Conservation (phyloP, 73 alveolate species). For the Symbiodinium pilosum region DNA sequence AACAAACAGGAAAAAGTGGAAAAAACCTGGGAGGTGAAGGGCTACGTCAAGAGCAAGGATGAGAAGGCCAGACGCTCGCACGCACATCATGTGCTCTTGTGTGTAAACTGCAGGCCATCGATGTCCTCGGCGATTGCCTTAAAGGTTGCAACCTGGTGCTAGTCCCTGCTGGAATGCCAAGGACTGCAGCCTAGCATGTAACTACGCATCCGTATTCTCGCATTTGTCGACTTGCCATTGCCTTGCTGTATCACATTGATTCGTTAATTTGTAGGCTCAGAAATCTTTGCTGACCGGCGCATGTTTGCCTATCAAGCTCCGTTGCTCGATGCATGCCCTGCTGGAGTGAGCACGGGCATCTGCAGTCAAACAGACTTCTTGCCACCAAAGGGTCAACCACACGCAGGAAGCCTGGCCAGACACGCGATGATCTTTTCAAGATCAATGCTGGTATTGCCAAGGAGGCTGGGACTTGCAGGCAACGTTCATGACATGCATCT, state of each 20-base stretch:
- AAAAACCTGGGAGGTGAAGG: neutral
- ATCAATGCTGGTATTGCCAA: slow-evolving; percentile 21
- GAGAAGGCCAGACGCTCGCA: neutral
- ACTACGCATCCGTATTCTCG: too few relatives aligned
- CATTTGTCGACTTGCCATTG: too few relatives aligned
- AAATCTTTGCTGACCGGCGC: too few relatives aligned
- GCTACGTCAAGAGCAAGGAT: neutral
- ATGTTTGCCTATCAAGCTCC: too few relatives aligned
- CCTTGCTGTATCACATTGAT: too few relatives aligned
- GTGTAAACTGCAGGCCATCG: neutral
- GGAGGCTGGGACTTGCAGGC: neutral
- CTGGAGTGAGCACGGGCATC: neutral
- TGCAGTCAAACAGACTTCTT: neutral
- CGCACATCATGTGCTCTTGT: neutral
- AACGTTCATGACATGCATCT: neutral
- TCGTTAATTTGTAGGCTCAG: too few relatives aligned
- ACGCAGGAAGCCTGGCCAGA: slow-evolving; percentile 47
- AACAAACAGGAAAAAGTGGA: too few relatives aligned
- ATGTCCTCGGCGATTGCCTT: slow-evolving; percentile 16
- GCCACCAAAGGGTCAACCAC: too few relatives aligned
- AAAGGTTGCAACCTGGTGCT: slow-evolving; percentile 35
- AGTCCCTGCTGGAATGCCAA: slow-evolving; percentile 4
- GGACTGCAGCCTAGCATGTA: neutral
- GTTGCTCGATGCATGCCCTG: too few relatives aligned
- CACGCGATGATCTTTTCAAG: slow-evolving; percentile 49